Evolutionary conservation across 495 filamentous ascomycete genomes (phyloP), one percentile per base, ranked within the genome.

Genomic region (Penicillium argentinense): DNA sequence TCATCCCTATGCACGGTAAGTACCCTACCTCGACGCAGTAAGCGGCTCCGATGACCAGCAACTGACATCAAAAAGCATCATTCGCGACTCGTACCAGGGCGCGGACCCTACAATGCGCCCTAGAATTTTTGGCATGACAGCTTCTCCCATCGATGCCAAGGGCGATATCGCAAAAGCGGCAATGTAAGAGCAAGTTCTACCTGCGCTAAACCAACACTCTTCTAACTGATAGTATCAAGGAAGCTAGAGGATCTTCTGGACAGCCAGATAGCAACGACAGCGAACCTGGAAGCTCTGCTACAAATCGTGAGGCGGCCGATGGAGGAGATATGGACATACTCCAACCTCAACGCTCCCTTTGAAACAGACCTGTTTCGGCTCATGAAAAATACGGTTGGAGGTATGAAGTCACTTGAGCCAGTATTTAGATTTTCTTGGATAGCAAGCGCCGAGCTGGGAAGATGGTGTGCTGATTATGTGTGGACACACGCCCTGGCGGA

Each of bases 71-170:
- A 21, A 9, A 42, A 81, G 79, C 21, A 95, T 98, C 45, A 88
- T 97, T 59, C 88, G 87, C 53, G 88, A 97, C 27, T 88, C 85
- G 47, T 98, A 97, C 54, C 44, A 80, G 23, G 60, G 68, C 24
- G 65, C 71, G 12, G 59, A 69, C 61, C 33, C 50, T 1, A 56
- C 64, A 1, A 72, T 66, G 14, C 76, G 82, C 2, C 95, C 93
- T 11, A 85, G 85, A 45, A 83, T 99, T 17, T 88, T 99, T 57
- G 93, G 92, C 13, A 96, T 99, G 92, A 99, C 93, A 7, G 93
- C 93, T 12, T 97, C 92, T 8, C 93, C 93, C 2, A 85, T 97
- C n/a, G 92, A 97, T 71, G 82, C 86, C 2, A 84, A 86, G 53
- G 74, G 77, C 0, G 81, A 93, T 56, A 78, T 88, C 18, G 68